phyloP scores from a whole-genome alignment of 2,329 filamentous ascomycete genomes.

The Penicillium sp. region DNA sequence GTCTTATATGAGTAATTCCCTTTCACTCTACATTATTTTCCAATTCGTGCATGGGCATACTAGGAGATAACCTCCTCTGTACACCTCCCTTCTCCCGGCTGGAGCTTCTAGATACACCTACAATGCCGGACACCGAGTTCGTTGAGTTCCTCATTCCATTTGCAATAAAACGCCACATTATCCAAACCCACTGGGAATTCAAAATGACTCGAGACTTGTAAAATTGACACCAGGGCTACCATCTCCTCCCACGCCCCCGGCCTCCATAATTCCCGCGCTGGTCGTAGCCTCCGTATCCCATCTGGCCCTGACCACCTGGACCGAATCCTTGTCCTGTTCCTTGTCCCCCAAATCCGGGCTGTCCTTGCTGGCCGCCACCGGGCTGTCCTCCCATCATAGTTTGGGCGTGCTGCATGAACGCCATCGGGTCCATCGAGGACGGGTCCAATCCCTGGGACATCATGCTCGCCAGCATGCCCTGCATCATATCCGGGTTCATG shows the following conservation, averaged over 20 bases:
- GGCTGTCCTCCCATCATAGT: conserved; percentile 46
- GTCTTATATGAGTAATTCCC: not conserved
- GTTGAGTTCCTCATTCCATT: conserved; percentile 9
- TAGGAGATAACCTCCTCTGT: not conserved
- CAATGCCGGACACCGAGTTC: not conserved
- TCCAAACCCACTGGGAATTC: conserved; percentile 4
- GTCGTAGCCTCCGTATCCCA: conserved; percentile 42
- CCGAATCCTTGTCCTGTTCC: conserved; percentile 31
- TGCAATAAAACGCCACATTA: conserved; percentile 21
- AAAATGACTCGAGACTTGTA: conserved; percentile 9
- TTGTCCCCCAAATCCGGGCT: conserved; percentile 35
- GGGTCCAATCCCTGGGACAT: conserved; percentile 53
- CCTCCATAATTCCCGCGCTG: conserved; percentile 39
- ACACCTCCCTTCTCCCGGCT: not conserved
- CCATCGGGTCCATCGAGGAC: conserved; percentile 50
- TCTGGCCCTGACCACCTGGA: conserved; percentile 39
- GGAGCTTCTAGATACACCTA: not conserved
- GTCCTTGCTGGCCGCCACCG: conserved; percentile 35
- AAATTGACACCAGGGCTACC: conserved; percentile 23
- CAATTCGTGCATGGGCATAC: not conserved
- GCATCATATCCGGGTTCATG: conserved; percentile 54
- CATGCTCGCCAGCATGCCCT: conserved; percentile 55
- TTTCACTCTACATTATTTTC: not conserved
- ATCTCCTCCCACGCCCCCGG: conserved; percentile 40
- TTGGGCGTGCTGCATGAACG: conserved; percentile 53